Evolutionary conservation across 352 stramenopile species (phyloP), one percentile per base, ranked within the genome.

Genomic region (Aphanomyces euteiches): DNA sequence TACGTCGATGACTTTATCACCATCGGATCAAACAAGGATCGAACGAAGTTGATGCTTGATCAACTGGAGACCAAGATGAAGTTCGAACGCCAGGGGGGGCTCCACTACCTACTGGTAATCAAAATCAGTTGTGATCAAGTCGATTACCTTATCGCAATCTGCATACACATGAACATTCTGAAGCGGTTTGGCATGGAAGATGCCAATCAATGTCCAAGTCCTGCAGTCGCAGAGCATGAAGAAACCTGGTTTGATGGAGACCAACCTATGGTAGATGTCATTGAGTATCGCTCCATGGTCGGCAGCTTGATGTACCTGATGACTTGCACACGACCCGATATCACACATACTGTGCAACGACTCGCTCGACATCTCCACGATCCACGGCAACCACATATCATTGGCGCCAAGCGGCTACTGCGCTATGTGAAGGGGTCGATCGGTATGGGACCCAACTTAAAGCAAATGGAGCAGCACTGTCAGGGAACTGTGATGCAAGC

Each of bases 221-320:
- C 71, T 12, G 64, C 72, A 5, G 53, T 50, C n/a, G 34, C 40
- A 8, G 41, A 66, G 12, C 12, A 47, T 17, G 57, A 66, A 7
- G 57, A 41, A 15, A 6, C 12, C 6, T 50, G 57, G 57, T 7
- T 13, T 19, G 57, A 66, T 19, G 28, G 7, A 8, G 28, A 47
- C 12, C 13, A 36, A 47, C 57, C 57, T n/a, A 19, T 7, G 28
- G 57, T 19, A 21, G 57, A 66, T 36, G 12, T 34, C 13, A n/a
- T 7, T 15, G 36, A 43, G 28, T 69, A 69, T 36, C 41, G 57
- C 5, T 66, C 67, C 12, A 37, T 73, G 1, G 47, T 73, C 2
- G 72, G 66, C 1, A 69, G 36, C 8, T 50, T 76, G 6, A 36
- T 59, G 10, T 76, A 76, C 67, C 28, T 76, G 39, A 67, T 72